Evolutionary conservation across 2,329 filamentous ascomycete species (phyloP), one percentile per base, ranked within the genome.

Genomic region (Colletotrichum incanum): DNA sequence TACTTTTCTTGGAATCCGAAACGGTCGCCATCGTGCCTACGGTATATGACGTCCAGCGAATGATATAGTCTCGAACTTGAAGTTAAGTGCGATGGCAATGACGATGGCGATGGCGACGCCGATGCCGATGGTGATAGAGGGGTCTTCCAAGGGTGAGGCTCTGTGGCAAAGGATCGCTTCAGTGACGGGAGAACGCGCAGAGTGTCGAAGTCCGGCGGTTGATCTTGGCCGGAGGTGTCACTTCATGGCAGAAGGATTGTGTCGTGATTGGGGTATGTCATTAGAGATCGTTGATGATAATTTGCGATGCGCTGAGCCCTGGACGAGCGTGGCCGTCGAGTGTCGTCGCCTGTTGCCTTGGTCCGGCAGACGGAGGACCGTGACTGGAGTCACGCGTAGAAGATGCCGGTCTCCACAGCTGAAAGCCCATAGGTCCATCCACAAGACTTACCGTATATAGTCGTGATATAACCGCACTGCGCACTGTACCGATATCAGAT

Each of bases 1-100:
- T 73, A 74, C 73, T 74, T 58, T 74, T 74, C 18, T 68, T 71
- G 5, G 67, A 67, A 41, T 74, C 73, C 26, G 73, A 65, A 39
- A 72, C 65, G 7, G 73, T 68, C 23, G 73, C 73, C 73, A 74
- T 74, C 20, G 31, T 49, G n/a, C 12, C 18, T 23, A 26, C 11
- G 7, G 7, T 43, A 28, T 64, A 2, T 23, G 31, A 16, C 37
- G 18, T 37, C 20, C 23, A 41, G 31, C 18, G 28, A 23, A 9
- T 8, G 12, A 20, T 9, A 5, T 18, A 16, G 12, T 34, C 11
- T 41, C 1, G 49, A 47, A 6, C 16, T 23, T 14, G 5, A 14
- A 28, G 31, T 18, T 43, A 11, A 5, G 18, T 12, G 18, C 43
- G 50, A 62, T n/a, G 34, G 56, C 52, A 43, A 45, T 58, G 43